Evolutionary conservation across 305 asterid genomes (phyloP).

Genomic region (Fraxinus dipetala): DNA sequence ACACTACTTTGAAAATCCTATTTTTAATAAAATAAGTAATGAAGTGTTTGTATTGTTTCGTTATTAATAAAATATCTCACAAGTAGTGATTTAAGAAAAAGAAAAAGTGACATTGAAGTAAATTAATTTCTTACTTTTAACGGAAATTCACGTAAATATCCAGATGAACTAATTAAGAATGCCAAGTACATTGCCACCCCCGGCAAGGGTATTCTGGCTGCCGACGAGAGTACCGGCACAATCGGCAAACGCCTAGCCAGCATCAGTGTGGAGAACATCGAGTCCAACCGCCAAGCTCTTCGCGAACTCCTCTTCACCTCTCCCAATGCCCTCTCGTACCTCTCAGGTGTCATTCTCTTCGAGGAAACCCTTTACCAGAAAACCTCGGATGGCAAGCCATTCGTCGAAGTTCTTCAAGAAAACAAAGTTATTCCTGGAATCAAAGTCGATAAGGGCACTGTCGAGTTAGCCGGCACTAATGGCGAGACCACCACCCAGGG

Average conservation of each 20-base stretch:
- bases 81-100: background rate
- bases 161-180: slow-evolving; percentile 76
- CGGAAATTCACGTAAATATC: background rate
- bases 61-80: background rate
- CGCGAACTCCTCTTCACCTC: slow-evolving; percentile 84
- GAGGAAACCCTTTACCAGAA: slow-evolving; percentile 90
- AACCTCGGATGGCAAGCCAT: slow-evolving; percentile 65
- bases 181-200: slow-evolving; percentile 81
- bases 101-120: background rate
- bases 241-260: slow-evolving; percentile 76
- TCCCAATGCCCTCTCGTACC: slow-evolving; percentile 63
- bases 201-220: slow-evolving; percentile 78
- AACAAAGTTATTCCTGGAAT: slow-evolving; percentile 70
- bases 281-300: slow-evolving; percentile 67
- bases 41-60: background rate
- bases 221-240: slow-evolving; percentile 88
- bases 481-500: slow-evolving; percentile 91
- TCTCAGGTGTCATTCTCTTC: slow-evolving; percentile 83
- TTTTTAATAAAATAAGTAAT: too few relatives aligned
- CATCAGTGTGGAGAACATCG: slow-evolving; percentile 73
- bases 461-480: slow-evolving; percentile 70
- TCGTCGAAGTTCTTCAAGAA: slow-evolving; percentile 64
- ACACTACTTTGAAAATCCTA: background rate
- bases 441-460: slow-evolving; percentile 85
- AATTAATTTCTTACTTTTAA: background rate